Evolutionary conservation across 139 green algal genomes (phyloP), one percentile per base, ranked within the genome.

Genomic region (Zygnema cylindricum): DNA sequence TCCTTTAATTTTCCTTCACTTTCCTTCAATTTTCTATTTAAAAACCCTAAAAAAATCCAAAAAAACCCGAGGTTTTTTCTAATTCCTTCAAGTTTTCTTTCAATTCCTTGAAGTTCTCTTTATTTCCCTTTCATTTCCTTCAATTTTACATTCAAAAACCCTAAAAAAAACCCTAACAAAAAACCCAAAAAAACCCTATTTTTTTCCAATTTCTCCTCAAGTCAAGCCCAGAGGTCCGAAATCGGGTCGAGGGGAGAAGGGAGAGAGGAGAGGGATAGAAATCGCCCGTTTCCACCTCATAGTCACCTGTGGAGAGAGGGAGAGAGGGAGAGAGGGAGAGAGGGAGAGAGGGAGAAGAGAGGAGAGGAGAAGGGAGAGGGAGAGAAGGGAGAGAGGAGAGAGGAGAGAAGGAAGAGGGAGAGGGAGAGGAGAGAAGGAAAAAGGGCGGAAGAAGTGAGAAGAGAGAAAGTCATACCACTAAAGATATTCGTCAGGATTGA

Each of bases 141-240:
- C 69, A 77, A 22, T 16, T 16, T 43, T n/a, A n/a, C n/a, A n/a
- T n/a, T n/a, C n/a, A n/a, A n/a, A n/a, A n/a, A n/a, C n/a, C n/a
- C n/a, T n/a, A n/a, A n/a, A n/a, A n/a, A n/a, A n/a, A n/a, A n/a
- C n/a, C n/a, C n/a, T n/a, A n/a, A n/a, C n/a, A n/a, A n/a, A n/a
- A n/a, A n/a, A n/a, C n/a, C n/a, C n/a, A n/a, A n/a, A n/a, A n/a
- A n/a, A n/a, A n/a, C n/a, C n/a, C n/a, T n/a, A n/a, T n/a, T n/a
- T n/a, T n/a, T n/a, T n/a, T n/a, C n/a, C n/a, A n/a, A n/a, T n/a
- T n/a, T n/a, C n/a, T n/a, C n/a, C n/a, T n/a, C n/a, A n/a, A n/a
- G 30, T 73, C n/a, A n/a, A 85, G 22, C 85, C 85, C 25, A 90
- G 77, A n/a, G 77, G 81, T 30, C 69, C 69, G 43, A 90, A 55